phyloP scores from a whole-genome alignment of 2,329 filamentous ascomycete genomes.

The Diaporthe helianthi region DNA sequence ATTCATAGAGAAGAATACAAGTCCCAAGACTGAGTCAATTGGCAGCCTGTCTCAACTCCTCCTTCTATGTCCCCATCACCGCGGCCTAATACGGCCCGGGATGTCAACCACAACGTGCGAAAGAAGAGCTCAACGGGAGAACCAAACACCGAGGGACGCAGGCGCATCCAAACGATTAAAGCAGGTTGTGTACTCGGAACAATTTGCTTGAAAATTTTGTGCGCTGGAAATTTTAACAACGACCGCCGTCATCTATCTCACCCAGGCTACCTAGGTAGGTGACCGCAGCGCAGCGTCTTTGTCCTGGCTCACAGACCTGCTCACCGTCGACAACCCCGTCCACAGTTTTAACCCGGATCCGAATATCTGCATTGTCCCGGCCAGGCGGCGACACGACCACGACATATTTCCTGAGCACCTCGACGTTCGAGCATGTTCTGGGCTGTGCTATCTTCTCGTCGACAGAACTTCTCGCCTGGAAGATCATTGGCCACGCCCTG shows the following conservation, averaged over 20 bases:
- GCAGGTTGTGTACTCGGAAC: background rate
- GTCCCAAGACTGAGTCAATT: background rate
- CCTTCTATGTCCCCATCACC: too few species aligned
- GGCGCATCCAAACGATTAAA: background rate
- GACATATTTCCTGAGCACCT: slow-evolving; percentile 65
- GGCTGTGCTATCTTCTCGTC: slow-evolving; percentile 67
- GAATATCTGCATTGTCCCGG: slow-evolving; percentile 51
- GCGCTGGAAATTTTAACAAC: background rate
- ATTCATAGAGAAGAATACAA: background rate
- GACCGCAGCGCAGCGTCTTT: background rate
- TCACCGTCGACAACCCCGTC: slow-evolving; percentile 57
- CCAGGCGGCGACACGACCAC: slow-evolving; percentile 40
- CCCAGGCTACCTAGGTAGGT: too few species aligned
- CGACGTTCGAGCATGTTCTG: slow-evolving; percentile 68
- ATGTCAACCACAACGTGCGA: slow-evolving; percentile 16
- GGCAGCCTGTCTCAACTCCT: background rate
- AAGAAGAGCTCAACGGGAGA: background rate
- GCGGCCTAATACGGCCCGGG: slow-evolving; percentile 37
- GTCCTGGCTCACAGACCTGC: background rate
- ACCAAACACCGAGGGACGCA: background rate
- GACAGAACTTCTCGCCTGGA: slow-evolving; percentile 59
- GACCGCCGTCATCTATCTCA: background rate
- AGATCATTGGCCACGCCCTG: slow-evolving; percentile 59
- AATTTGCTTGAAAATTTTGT: background rate
- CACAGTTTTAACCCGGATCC: slow-evolving; percentile 69